Percentiles rank a stretch among this genome's conserved stretches.
These are phyloP conservation scores for Gossypioides kirkii DNA, from an alignment of 345 rosid genomes.

Conservation along the genomic window DNA sequence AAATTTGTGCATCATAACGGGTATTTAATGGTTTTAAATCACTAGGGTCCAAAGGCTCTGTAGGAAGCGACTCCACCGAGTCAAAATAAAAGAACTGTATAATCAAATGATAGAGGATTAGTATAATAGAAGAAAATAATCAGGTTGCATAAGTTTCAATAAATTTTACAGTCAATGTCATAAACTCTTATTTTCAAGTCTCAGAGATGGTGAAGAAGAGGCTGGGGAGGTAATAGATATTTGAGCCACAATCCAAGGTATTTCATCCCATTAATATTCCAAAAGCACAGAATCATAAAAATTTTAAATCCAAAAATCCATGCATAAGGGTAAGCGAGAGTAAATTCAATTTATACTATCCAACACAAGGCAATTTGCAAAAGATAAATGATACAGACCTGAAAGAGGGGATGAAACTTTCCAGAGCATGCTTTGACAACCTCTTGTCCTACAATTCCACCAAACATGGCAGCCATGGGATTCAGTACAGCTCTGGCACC, in stretches of 20 bases:
- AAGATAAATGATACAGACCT: constrained; percentile 36
- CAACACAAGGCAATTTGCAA: neutral
- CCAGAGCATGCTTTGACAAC: constrained; percentile 99
- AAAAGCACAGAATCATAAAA: neutral
- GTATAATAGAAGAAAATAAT: constrained; percentile 5
- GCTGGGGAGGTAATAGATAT: neutral
- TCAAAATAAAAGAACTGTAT: constrained; percentile 92
- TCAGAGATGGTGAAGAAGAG: neutral
- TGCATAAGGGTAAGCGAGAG: neutral
- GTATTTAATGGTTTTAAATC: constrained; percentile 66
- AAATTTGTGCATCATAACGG: constrained; percentile 96
- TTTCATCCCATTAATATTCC: neutral
- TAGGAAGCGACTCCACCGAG: constrained; percentile 88
- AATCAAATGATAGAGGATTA: constrained; percentile 22
- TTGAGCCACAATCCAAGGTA: neutral
- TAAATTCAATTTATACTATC: neutral
- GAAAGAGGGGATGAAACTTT: constrained; percentile 93
- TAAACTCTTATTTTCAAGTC: neutral
- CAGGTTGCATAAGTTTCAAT: constrained; percentile 1
- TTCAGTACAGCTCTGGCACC: constrained; percentile 95
- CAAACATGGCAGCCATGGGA: constrained; percentile 99
- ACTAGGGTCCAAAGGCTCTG: constrained; percentile 57
- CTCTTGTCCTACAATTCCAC: constrained; percentile 97
- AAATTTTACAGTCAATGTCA: neutral
- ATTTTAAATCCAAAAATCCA: neutral